Conservation (phyloP, 768 basidiomycete genomes). For the Boletus huronensis region DNA sequence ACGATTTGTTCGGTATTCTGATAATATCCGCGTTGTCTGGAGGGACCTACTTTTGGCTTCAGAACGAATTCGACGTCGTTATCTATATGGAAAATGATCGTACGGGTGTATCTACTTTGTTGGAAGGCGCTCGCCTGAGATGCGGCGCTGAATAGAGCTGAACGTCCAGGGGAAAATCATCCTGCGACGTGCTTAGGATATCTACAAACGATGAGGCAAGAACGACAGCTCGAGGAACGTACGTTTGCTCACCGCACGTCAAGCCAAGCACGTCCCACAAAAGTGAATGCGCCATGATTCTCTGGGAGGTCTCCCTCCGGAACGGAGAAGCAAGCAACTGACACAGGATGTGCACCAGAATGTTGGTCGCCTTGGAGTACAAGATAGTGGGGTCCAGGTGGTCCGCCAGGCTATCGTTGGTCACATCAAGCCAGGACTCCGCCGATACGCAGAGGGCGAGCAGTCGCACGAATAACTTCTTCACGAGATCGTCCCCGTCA, state of each 20-base stretch:
- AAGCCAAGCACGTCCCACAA: constrained; percentile 21
- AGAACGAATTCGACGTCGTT: constrained; percentile 6
- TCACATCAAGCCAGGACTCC: constrained; percentile 57
- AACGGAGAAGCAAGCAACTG: constrained; percentile 24
- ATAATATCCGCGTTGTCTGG: constrained; percentile 35
- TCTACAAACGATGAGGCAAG: constrained; percentile 27
- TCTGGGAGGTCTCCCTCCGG: constrained; percentile 17
- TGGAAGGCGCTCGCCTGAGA: constrained; percentile 30
- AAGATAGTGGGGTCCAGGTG: constrained; percentile 47
- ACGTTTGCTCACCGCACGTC: neutral
- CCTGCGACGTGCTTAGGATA: constrained; percentile 32
- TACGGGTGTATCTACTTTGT: constrained; percentile 35
- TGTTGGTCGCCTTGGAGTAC: constrained; percentile 43
- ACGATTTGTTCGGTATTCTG: constrained; percentile 36
- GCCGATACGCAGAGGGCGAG: constrained; percentile 52
- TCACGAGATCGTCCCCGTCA: constrained; percentile 42
- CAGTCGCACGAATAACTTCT: constrained; percentile 48
- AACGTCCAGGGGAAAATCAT: constrained; percentile 37
- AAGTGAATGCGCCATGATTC: constrained; percentile 18
- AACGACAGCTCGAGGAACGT: neutral
- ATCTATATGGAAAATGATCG: constrained; percentile 3
- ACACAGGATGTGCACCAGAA: constrained; percentile 45
- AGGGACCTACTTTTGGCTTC: constrained; percentile 30
- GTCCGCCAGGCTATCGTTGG: constrained; percentile 36
- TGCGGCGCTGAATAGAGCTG: constrained; percentile 40